These are phyloP conservation scores for Claviceps pusilla DNA, from an alignment of 2,329 filamentous ascomycete genomes.

Conservation along the genomic window DNA sequence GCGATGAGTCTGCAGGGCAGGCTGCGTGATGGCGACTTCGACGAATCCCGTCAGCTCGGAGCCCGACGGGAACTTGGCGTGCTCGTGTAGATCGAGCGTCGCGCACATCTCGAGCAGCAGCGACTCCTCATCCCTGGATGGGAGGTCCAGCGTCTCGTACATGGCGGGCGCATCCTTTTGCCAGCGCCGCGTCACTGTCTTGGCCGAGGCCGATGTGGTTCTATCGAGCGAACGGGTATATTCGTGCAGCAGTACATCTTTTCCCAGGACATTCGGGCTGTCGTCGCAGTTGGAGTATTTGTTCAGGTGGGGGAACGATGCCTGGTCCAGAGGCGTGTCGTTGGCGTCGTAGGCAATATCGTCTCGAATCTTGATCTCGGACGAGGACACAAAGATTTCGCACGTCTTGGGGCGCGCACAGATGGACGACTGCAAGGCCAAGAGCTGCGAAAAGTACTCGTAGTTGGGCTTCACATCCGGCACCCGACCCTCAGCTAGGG, in stretches of 20 bases:
- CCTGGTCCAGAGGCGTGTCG: constrained; percentile 26
- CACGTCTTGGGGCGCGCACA: constrained; percentile 41
- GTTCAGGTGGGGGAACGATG: constrained; percentile 41
- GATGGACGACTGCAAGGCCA: constrained; percentile 38
- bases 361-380: constrained; percentile 34
- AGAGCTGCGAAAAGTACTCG: constrained; percentile 43
- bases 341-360: constrained; percentile 30
- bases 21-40: constrained; percentile 42
- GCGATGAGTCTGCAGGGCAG: constrained; percentile 36
- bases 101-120: constrained; percentile 49
- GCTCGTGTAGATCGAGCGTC: constrained; percentile 43
- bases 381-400: constrained; percentile 43
- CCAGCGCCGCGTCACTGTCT: constrained; percentile 40
- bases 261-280: constrained; percentile 32
- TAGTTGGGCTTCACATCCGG: constrained; percentile 47
- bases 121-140: constrained; percentile 33
- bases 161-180: constrained; percentile 43
- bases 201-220: constrained; percentile 39
- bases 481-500: constrained; percentile 41
- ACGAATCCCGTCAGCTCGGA: constrained; percentile 45
- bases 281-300: constrained; percentile 39
- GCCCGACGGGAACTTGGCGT: constrained; percentile 41
- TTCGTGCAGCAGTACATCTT: constrained; percentile 41
- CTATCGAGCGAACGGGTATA: constrained; percentile 41
- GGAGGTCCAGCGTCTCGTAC: constrained; percentile 34